Percentiles rank a stretch among this genome's conserved stretches.
phyloP scores from a whole-genome alignment of 192 early-diverging fungal genomes.

The Podila clonocystis region DNA sequence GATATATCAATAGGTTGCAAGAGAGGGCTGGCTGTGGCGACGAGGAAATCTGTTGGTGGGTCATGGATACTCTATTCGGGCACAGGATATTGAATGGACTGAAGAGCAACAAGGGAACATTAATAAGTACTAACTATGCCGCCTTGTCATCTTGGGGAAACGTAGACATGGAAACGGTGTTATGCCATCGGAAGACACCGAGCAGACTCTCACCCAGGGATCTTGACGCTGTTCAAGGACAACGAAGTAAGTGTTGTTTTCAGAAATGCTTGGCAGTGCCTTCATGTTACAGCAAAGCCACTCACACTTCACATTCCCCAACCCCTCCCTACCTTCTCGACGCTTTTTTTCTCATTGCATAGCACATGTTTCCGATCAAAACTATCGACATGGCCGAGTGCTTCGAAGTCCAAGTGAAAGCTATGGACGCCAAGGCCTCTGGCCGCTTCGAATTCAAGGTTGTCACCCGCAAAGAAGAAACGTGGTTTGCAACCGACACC shows the following conservation, averaged over 20 bases:
- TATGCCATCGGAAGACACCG: constrained; percentile 62
- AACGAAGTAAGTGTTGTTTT: constrained; percentile 52
- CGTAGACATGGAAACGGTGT: constrained; percentile 59
- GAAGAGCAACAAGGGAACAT: too few species aligned
- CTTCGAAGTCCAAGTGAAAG: constrained; percentile 54
- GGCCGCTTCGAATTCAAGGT: constrained; percentile 60
- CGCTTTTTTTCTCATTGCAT: not conserved
- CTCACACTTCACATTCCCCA: too few species aligned
- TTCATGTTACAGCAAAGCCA: too few species aligned
- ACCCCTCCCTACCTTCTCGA: too few species aligned
- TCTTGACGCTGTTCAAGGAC: constrained; percentile 61
- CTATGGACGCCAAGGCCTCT: constrained; percentile 50
- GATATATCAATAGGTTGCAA: constrained; percentile 48
- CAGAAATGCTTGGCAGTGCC: too few species aligned
- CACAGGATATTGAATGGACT: not conserved
- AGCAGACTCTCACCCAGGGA: constrained; percentile 55
- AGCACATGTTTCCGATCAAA: constrained; percentile 55
- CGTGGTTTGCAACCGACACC: constrained; percentile 58
- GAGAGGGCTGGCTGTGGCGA: constrained; percentile 62
- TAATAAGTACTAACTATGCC: too few species aligned
- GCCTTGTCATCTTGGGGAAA: not conserved
- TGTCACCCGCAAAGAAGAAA: constrained; percentile 56
- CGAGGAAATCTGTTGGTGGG: constrained; percentile 58
- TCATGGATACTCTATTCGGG: not conserved
- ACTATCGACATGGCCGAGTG: constrained; percentile 63